Conservation (phyloP, 148 eudicot genomes). For the Cornus suecica region DNA sequence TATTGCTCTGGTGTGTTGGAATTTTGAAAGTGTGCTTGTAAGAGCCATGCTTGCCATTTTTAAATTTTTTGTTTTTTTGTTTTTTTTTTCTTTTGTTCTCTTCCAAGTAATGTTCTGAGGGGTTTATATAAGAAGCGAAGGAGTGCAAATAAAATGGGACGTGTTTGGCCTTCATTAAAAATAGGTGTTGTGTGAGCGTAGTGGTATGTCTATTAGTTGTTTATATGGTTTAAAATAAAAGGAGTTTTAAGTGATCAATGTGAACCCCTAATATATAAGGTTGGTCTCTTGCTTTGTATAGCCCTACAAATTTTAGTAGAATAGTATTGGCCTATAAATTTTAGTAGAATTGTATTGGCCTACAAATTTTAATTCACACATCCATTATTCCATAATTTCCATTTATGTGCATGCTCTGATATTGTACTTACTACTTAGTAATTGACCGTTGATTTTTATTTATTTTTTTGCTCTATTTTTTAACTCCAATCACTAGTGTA, state of each 20-base stretch:
- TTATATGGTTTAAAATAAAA: conserved; percentile 5
- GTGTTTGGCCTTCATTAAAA: conserved; percentile 6
- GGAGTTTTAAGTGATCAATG: background rate
- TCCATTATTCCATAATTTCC: too few species aligned
- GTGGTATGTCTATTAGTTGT: too few species aligned
- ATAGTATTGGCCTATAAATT: too few species aligned
- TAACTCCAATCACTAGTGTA: too few species aligned
- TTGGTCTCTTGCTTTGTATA: background rate
- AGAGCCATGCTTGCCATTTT: conserved; percentile 30
- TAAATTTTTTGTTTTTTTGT: background rate
- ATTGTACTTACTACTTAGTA: too few species aligned
- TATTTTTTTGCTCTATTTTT: too few species aligned
- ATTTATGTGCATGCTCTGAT: too few species aligned
- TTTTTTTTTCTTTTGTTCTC: too few species aligned
- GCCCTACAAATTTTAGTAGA: too few species aligned
- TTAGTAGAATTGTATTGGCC: too few species aligned
- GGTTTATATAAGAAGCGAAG: conserved; percentile 5
- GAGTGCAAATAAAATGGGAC: background rate
- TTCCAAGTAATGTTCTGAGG: background rate
- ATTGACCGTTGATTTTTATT: too few species aligned
- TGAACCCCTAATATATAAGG: conserved; percentile 12
- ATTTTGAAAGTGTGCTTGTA: conserved; percentile 16
- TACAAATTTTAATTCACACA: too few species aligned
- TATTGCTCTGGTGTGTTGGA: conserved; percentile 11
- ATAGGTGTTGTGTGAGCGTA: conserved; percentile 2